Evolutionary conservation across 2,329 filamentous ascomycete genomes (phyloP).

Genomic region (Curvularia eragrostidis): DNA sequence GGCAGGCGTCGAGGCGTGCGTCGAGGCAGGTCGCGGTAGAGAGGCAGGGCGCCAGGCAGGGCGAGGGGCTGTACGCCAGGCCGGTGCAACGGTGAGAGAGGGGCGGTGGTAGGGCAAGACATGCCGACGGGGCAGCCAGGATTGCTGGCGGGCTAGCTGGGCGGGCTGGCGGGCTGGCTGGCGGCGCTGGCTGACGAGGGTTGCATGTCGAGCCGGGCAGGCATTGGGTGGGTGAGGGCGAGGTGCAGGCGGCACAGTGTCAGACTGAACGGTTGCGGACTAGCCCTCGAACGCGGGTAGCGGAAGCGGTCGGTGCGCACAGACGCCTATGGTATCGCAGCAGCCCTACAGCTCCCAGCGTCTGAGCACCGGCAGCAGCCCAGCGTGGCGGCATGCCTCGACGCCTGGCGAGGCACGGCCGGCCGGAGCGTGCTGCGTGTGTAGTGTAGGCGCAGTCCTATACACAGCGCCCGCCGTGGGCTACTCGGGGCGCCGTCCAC

Average conservation of each 20-base stretch:
- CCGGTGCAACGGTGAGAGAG: conserved; percentile 1
- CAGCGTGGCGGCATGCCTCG: background rate
- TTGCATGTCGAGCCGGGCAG: conserved; percentile 3
- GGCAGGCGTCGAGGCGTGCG: conserved; percentile 3
- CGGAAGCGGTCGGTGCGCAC: conserved; percentile 18
- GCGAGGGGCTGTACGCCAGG: conserved; percentile 27
- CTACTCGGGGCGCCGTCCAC: conserved; percentile 8
- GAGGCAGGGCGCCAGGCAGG: background rate
- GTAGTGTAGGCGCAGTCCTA: no score
- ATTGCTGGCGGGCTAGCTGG: background rate
- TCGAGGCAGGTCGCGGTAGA: background rate
- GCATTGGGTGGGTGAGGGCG: conserved; percentile 4
- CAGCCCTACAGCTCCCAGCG: conserved; percentile 36
- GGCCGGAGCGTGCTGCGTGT: no score
- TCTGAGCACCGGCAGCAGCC: background rate
- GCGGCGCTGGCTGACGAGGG: conserved; percentile 12
- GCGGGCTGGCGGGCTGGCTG: conserved; percentile 1
- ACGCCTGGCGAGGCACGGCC: no score
- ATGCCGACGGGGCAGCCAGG: conserved; percentile 16
- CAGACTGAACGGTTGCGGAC: conserved; percentile 4
- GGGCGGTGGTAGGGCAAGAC: conserved; percentile 23
- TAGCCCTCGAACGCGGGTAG: conserved; percentile 22
- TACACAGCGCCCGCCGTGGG: no score
- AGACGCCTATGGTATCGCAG: conserved; percentile 8
- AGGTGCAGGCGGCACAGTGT: conserved; percentile 17